These are phyloP conservation scores for Oryza meyeriana DNA, from an alignment of 176 grass and related monocot species.

Conservation along the genomic window DNA sequence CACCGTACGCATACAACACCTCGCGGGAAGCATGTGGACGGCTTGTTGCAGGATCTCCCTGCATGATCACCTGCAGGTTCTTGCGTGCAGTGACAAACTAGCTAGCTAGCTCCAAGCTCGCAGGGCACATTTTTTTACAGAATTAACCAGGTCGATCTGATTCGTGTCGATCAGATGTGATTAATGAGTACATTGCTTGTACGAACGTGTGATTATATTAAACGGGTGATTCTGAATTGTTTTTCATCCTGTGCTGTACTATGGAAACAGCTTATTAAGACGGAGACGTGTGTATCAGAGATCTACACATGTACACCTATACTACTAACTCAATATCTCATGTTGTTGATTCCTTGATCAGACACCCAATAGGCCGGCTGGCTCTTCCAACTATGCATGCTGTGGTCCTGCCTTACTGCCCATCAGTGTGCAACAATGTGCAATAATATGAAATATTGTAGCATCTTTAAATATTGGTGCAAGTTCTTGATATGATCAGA, in stretches of 20 bases:
- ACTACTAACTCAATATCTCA: not conserved
- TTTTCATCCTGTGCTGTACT: conserved; percentile 29
- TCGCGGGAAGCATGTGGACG: conserved; percentile 39
- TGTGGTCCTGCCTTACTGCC: conserved; percentile 28
- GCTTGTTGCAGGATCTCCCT: conserved; percentile 36
- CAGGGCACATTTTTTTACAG: not conserved
- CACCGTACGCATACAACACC: conserved; percentile 6
- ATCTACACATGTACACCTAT: conserved; percentile 26
- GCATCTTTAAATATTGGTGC: conserved; percentile 20
- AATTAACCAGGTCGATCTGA: not conserved
- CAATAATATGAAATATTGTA: conserved; percentile 9
- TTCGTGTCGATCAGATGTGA: conserved; percentile 27
- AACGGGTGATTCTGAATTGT: conserved; percentile 10
- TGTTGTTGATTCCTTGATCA: not conserved
- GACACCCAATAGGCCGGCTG: conserved; percentile 30
- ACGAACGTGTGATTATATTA: conserved; percentile 24
- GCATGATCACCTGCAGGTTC: conserved; percentile 34
- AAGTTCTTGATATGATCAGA: conserved; percentile 27
- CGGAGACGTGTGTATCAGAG: conserved; percentile 15
- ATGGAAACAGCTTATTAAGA: conserved; percentile 34
- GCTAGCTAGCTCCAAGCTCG: not conserved
- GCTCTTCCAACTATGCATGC: conserved; percentile 4
- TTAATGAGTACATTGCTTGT: not conserved
- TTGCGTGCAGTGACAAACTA: conserved; percentile 23
- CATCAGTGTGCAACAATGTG: not conserved